Percentiles rank a stretch among this genome's conserved stretches.
Conservation (phyloP, 2,329 filamentous ascomycete species). For the Penicillium thymicola region DNA sequence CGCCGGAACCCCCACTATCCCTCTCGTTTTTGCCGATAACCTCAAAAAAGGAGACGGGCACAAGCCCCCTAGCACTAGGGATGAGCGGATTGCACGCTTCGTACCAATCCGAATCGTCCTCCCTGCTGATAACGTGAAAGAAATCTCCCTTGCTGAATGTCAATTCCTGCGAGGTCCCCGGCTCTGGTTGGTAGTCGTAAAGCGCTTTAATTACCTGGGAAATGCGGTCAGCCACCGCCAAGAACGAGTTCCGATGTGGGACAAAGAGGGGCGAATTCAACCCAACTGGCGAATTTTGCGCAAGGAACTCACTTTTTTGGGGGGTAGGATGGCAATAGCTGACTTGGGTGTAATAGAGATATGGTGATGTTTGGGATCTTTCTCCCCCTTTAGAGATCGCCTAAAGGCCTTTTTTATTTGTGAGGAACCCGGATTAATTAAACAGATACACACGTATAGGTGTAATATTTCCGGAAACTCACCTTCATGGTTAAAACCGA, state of each 20-base stretch:
- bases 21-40: slow-evolving; percentile 86
- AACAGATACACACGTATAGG: background rate
- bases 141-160: slow-evolving; percentile 95
- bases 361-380: slow-evolving; percentile 62
- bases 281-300: background rate
- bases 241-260: slow-evolving; percentile 22
- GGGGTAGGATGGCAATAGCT: slow-evolving; percentile 81
- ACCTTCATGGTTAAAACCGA: slow-evolving; percentile 22
- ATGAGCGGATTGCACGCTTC: slow-evolving; percentile 94
- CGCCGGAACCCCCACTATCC: slow-evolving; percentile 72
- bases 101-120: slow-evolving; percentile 95
- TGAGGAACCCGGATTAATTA: slow-evolving; percentile 10
- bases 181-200: slow-evolving; percentile 80
- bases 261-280: slow-evolving; percentile 1
- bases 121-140: slow-evolving; percentile 94
- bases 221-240: slow-evolving; percentile 16
- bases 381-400: slow-evolving; percentile 87
- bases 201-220: slow-evolving; percentile 89
- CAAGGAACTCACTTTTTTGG: slow-evolving; percentile 71
- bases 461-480: slow-evolving; percentile 13
- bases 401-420: slow-evolving; percentile 59
- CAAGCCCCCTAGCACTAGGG: slow-evolving; percentile 78
- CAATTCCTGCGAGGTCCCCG: slow-evolving; percentile 65
- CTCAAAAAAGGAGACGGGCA: slow-evolving; percentile 93
- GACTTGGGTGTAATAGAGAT: slow-evolving; percentile 80